Base-by-base conservation (phyloP, 805 yeast species). In the Blastobotrys attinorum region DNA sequence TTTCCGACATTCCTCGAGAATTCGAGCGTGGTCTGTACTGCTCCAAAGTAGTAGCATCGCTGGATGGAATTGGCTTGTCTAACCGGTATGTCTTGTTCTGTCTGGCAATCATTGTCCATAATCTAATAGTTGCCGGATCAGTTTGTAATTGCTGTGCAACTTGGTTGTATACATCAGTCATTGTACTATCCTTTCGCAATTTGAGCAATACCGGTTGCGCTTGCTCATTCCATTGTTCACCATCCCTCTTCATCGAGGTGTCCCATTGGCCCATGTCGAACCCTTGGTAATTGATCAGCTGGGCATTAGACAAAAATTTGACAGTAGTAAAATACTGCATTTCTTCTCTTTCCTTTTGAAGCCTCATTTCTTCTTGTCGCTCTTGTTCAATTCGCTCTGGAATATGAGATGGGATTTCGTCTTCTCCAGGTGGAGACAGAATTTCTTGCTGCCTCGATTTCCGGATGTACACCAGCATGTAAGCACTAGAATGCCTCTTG, bases 381-480 rank as follows among this genome's bases (percentile, higher is more conserved):
- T 90, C 97, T 39, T 64, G 67, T 39, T 75, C 71, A 16, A 92
- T 74, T 48, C 79, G 80, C 16, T 70, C 64, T 0, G 84, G 76
- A 20, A 92, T 77, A 55, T 84, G 83, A 1, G 59, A 52, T 2
- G 97, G 97, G 4, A 77, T 73, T 39, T 73, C 79, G 3, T 63
- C 72, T 17, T 75, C 77, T 1, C 64, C 54, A 2, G 73, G 75
- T 0, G 75, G 78, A 10, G 77, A 78, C 46, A 92, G 69, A 13
- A 90, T 70, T 10, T 71, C 72, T 2, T 68, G 70, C 31, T 77
- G 62, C 32, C 74, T 74, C 2, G 74, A 65, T 57, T 84, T 78
- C 43, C 95, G 73, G 49, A 89, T 75, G 59, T 92, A 92, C 2
- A 92, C 97, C 64, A 92, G 75, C 98, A 92, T 92, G 59, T 92